Conservation (phyloP, 2,329 filamentous ascomycete species). For the Ceratocystiopsis sp. region DNA sequence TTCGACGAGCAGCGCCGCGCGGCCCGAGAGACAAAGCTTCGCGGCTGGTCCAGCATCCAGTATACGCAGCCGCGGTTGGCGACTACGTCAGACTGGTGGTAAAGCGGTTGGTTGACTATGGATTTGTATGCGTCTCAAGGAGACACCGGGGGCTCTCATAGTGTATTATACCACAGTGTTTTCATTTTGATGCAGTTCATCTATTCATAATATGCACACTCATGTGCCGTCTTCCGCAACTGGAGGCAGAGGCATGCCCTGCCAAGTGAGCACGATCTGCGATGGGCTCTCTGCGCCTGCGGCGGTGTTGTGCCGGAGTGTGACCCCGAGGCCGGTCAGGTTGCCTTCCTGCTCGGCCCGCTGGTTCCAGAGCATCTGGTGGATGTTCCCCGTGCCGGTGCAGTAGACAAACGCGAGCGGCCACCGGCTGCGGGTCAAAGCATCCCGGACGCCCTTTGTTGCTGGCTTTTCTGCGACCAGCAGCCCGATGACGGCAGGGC, state of each 20-base stretch:
- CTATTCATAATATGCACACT: neutral
- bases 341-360: constrained; percentile 46
- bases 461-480: constrained; percentile 52
- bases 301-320: constrained; percentile 14
- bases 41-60: too few relatives aligned
- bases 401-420: constrained; percentile 59
- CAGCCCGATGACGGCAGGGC: constrained; percentile 47
- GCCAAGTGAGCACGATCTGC: constrained; percentile 33
- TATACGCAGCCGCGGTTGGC: too few relatives aligned
- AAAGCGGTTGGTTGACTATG: too few relatives aligned
- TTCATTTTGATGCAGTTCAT: neutral
- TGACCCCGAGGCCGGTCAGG: constrained; percentile 40
- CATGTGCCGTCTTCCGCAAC: neutral
- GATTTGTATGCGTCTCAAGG: too few relatives aligned
- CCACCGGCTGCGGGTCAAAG: constrained; percentile 46
- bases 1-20: too few relatives aligned
- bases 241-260: constrained; percentile 23
- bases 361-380: constrained; percentile 59
- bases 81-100: too few relatives aligned
- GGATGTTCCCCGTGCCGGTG: constrained; percentile 35
- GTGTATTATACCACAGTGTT: neutral
- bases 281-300: constrained; percentile 14
- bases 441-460: constrained; percentile 62
- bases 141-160: too few relatives aligned
- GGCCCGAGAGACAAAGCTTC: too few relatives aligned